phyloP scores from a whole-genome alignment of 345 rosid species.

The Litchi chinensis region DNA sequence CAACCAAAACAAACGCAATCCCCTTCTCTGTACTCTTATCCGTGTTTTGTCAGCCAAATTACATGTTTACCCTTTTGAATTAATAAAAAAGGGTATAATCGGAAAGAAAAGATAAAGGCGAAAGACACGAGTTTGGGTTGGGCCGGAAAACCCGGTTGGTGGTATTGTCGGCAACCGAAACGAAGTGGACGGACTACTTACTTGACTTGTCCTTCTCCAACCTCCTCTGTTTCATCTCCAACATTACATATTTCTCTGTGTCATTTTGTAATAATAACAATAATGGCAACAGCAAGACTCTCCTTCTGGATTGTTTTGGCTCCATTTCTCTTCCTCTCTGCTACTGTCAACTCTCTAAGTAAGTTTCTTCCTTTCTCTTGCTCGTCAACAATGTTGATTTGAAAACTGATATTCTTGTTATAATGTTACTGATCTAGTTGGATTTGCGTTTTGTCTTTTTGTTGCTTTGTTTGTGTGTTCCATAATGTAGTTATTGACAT shows the following conservation, averaged over 20 bases:
- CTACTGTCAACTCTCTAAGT: conserved; percentile 42
- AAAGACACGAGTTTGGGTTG: background rate
- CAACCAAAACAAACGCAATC: background rate
- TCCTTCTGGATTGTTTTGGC: conserved; percentile 26
- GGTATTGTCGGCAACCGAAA: conserved; percentile 32
- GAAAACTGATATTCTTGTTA: background rate
- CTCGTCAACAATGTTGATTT: conserved; percentile 3
- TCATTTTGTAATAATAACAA: background rate
- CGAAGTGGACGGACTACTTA: conserved; percentile 25
- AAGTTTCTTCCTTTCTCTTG: conserved; percentile 19
- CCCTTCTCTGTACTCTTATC: conserved; percentile 18
- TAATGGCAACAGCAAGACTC: conserved; percentile 27
- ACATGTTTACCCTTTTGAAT: background rate
- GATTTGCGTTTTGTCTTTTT: background rate
- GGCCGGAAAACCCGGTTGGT: conserved; percentile 22
- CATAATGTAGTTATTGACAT: conserved; percentile 7
- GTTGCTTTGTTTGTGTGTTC: background rate
- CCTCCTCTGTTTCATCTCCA: conserved; percentile 17
- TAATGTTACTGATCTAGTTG: conserved; percentile 26
- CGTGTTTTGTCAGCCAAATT: background rate
- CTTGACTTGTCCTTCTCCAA: conserved; percentile 9
- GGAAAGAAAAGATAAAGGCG: background rate
- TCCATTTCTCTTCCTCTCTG: conserved; percentile 34
- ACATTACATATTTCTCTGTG: background rate
- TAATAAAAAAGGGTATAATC: background rate